A percentile compares a stretch with the other conserved stretches of the same genome.
These are phyloP conservation scores for Letharia lupina DNA, from an alignment of 495 filamentous ascomycete species.

Conservation along the genomic window DNA sequence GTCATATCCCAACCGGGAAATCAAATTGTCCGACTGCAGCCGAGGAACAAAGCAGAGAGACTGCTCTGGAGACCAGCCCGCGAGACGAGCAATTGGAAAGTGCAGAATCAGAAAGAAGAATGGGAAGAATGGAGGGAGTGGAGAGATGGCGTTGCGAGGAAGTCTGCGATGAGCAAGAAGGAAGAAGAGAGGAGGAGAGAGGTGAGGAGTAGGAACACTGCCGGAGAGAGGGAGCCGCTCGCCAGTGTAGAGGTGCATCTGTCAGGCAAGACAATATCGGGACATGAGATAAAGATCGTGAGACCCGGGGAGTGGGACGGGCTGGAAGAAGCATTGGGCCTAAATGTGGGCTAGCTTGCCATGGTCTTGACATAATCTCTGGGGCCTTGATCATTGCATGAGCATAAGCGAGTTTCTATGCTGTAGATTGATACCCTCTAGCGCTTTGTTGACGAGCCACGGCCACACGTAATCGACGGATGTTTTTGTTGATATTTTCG, in stretches of 20 bases:
- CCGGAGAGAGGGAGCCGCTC: conserved; percentile 1
- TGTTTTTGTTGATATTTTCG: neutral
- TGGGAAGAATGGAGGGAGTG: conserved; percentile 25
- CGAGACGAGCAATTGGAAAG: conserved; percentile 20
- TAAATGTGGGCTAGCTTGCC: neutral
- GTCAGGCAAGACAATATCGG: conserved; percentile 1
- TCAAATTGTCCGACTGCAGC: conserved; percentile 12
- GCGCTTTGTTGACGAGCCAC: neutral
- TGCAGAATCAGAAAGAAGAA: conserved; percentile 18
- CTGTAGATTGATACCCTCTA: conserved; percentile 6
- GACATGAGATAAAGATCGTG: conserved; percentile 4
- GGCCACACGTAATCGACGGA: neutral
- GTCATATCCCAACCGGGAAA: conserved; percentile 16
- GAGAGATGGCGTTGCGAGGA: conserved; percentile 12
- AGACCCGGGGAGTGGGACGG: conserved; percentile 11
- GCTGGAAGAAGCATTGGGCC: conserved; percentile 7
- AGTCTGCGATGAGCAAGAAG: neutral
- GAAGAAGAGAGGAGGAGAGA: conserved; percentile 10
- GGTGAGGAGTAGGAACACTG: conserved; percentile 2
- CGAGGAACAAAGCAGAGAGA: conserved; percentile 16
- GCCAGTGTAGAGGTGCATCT: conserved; percentile 13
- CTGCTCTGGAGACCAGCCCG: conserved; percentile 21
- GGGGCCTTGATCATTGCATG: neutral
- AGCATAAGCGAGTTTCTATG: neutral
- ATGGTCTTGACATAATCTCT: neutral